Conservation (phyloP, 1,284 basidiomycete genomes). For the Irpex sp. region DNA sequence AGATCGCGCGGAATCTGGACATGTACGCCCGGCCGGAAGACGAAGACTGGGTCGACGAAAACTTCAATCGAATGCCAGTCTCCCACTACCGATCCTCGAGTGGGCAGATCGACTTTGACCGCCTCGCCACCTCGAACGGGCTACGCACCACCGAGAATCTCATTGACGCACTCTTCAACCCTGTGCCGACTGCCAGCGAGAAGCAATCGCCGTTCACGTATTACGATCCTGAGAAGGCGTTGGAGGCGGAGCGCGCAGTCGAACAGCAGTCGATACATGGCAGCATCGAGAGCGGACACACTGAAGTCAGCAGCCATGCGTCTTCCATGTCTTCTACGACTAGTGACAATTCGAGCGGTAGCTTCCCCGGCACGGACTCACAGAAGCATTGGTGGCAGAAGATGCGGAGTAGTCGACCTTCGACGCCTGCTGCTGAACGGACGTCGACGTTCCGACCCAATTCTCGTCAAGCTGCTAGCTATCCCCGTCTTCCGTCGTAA, state of each 20-base stretch:
- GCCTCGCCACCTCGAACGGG: slow-evolving; percentile 49
- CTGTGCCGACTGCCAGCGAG: slow-evolving; percentile 42
- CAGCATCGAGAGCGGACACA: slow-evolving; percentile 18
- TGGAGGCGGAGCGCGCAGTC: slow-evolving; percentile 10
- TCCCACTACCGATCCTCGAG: slow-evolving; percentile 10
- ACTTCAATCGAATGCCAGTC: not conserved
- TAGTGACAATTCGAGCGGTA: slow-evolving; percentile 10
- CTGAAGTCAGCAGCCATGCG: slow-evolving; percentile 9
- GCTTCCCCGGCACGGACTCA: slow-evolving; percentile 2
- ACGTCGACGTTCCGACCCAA: slow-evolving; percentile 5
- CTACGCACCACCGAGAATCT: slow-evolving; percentile 62
- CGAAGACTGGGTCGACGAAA: slow-evolving; percentile 6
- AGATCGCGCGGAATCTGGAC: slow-evolving; percentile 45
- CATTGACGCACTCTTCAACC: slow-evolving; percentile 77
- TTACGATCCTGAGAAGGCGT: slow-evolving; percentile 27
- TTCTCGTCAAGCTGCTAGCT: not conserved
- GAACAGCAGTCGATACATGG: slow-evolving; percentile 22
- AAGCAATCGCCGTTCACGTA: slow-evolving; percentile 59
- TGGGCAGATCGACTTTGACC: slow-evolving; percentile 38
- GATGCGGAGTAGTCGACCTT: slow-evolving; percentile 21
- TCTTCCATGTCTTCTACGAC: slow-evolving; percentile 9
- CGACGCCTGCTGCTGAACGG: slow-evolving; percentile 15
- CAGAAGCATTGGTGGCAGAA: slow-evolving; percentile 27
- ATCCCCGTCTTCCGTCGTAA: not conserved
- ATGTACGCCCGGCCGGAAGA: slow-evolving; percentile 32